A percentile compares a stretch with the other conserved stretches of the same genome.
phyloP scores from a whole-genome alignment of 371 early-diverging fungal genomes.

The Parasitella parasitica region DNA sequence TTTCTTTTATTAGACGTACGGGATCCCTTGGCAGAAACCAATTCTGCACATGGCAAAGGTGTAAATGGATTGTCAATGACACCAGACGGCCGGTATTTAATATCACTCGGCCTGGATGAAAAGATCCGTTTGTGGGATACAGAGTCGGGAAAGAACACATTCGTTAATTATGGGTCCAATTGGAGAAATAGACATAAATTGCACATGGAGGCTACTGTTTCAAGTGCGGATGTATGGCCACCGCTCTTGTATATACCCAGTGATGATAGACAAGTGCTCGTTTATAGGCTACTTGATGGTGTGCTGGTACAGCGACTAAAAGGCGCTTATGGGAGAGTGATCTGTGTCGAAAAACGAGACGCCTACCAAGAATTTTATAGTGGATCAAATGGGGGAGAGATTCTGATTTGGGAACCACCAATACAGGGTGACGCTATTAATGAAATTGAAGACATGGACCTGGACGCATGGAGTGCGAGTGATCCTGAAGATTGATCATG shows the following conservation, averaged over 20 bases:
- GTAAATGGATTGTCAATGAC: constrained; percentile 74
- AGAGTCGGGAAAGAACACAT: constrained; percentile 60
- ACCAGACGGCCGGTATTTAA: constrained; percentile 59
- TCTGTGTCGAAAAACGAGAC: constrained; percentile 58
- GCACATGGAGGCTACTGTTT: constrained; percentile 46
- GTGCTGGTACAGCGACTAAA: constrained; percentile 49
- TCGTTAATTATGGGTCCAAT: constrained; percentile 66
- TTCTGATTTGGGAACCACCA: constrained; percentile 68
- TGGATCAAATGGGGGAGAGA: constrained; percentile 66
- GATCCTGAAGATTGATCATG: constrained; percentile 17
- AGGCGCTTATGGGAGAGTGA: constrained; percentile 68
- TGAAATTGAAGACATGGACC: constrained; percentile 2
- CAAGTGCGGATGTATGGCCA: constrained; percentile 47
- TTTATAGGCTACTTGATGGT: constrained; percentile 64
- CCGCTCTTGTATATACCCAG: constrained; percentile 62
- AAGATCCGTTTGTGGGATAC: constrained; percentile 82
- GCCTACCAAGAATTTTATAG: constrained; percentile 64
- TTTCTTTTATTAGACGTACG: constrained; percentile 4
- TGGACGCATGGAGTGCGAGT: constrained; percentile 32
- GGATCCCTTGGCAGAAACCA: constrained; percentile 50
- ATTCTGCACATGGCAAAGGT: constrained; percentile 65
- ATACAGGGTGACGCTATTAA: constrained; percentile 13
- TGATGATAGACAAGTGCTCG: constrained; percentile 54
- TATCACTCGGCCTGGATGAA: constrained; percentile 75
- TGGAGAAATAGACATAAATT: constrained; percentile 54